Evolutionary conservation across 1,284 basidiomycete genomes (phyloP), one percentile per base, ranked within the genome.

Genomic region (Vanrija sp.): DNA sequence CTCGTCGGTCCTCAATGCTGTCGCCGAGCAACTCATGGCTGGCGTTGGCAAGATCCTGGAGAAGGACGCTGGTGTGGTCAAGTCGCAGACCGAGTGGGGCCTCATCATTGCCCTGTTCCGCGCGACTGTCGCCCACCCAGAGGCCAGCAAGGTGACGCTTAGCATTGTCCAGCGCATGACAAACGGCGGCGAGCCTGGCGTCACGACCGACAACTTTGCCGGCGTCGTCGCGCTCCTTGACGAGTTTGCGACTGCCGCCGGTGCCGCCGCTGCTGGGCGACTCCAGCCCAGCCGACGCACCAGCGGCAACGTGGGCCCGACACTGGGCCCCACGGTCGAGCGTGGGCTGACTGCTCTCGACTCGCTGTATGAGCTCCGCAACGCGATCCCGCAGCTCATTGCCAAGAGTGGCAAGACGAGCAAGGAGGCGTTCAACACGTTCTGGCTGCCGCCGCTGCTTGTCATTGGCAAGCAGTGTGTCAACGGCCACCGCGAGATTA

Each of bases 31-130:
- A 72, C 83, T 97, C 35, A 84, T 93, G 51, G 84, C 86, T 5
- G 96, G 96, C 0, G 80, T 98, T 14, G 82, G 84, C 31, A 75
- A 85, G 54, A 84, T 98, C 41, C 77, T 96, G 25, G 83, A 87
- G 65, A 84, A 87, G 46, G 84, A 91, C 65, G 77, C 80, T 37
- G 79, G 83, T 6, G 84, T 91, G 25, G 84, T 91, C 60, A 82
- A 82, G 55, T 93, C 91, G 3, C 86, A 88, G 64, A 97, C 95
- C 0, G 94, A 98, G 74, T 98, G 96, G 96, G 89, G 89, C 51
- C 78, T 98, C 35, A 83, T 95, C 16, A 90, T 96, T 64, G 86
- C 90, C 1, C 79, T 98, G n/a, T 83, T 98, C 62, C 83, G 89
- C 39, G 87, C 86, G 0, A 92, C 90, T 1, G 83, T 91, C 43